phyloP scores from a whole-genome alignment of 2,329 filamentous ascomycete species.

The Fonsecaea nubica region DNA sequence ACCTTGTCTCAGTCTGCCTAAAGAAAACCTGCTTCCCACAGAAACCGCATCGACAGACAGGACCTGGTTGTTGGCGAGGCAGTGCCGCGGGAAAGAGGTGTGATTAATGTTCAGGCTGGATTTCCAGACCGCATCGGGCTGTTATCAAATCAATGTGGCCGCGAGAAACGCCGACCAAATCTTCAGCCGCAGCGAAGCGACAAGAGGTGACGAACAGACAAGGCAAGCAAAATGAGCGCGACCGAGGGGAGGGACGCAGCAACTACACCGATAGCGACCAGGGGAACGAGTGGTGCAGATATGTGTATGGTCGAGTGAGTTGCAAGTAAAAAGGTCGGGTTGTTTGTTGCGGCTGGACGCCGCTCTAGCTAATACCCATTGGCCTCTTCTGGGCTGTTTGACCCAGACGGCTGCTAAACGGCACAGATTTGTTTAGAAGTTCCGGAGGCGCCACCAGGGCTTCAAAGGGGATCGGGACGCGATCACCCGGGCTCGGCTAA shows the following conservation, averaged over 20 bases:
- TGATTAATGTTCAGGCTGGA: neutral
- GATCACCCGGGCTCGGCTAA: conserved; percentile 10
- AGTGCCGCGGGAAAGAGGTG: neutral
- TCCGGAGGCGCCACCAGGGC: neutral
- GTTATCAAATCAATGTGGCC: neutral
- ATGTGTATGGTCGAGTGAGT: neutral
- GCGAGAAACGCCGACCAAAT: neutral
- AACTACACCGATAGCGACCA: neutral
- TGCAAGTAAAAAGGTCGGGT: neutral
- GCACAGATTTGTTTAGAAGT: conserved; percentile 1
- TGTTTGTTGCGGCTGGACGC: conserved; percentile 4
- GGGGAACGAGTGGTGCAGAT: neutral
- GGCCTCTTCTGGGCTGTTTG: conserved; percentile 8
- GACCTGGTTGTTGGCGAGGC: neutral
- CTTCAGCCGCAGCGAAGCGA: conserved; percentile 2
- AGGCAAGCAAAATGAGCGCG: neutral
- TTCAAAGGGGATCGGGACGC: neutral
- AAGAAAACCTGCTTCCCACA: neutral
- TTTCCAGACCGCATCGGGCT: neutral
- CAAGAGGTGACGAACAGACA: neutral
- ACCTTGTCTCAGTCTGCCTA: neutral
- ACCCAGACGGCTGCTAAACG: conserved; percentile 9
- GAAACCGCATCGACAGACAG: neutral
- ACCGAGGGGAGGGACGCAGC: neutral
- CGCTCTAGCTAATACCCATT: neutral